These are phyloP conservation scores for Podaxis sp. DNA, from an alignment of 768 basidiomycete species.

Conservation along the genomic window DNA sequence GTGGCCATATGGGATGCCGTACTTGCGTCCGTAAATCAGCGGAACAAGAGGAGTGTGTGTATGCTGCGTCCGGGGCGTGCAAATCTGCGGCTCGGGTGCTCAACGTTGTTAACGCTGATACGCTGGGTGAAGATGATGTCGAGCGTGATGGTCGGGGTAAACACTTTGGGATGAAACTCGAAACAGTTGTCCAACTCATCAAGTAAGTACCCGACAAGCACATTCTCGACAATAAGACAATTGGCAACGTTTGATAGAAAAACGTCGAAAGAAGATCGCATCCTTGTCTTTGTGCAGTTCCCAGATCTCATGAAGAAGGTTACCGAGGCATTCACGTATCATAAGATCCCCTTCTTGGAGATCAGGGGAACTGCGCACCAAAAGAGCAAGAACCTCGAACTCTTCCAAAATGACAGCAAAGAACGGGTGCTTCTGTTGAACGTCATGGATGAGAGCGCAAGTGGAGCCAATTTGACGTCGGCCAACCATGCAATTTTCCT, in stretches of 20 bases:
- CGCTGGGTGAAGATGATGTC: slow-evolving; percentile 75
- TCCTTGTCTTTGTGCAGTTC: slow-evolving; percentile 96
- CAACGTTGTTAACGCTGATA: slow-evolving; percentile 79
- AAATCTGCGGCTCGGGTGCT: slow-evolving; percentile 75
- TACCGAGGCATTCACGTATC: slow-evolving; percentile 68
- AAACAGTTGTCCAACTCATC: slow-evolving; percentile 71
- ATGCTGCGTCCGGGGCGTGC: slow-evolving; percentile 64
- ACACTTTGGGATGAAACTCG: slow-evolving; percentile 81
- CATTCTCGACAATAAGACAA: not conserved
- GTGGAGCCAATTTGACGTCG: slow-evolving; percentile 86
- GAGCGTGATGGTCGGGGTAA: slow-evolving; percentile 66
- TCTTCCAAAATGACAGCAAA: slow-evolving; percentile 76
- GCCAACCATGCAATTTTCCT: slow-evolving; percentile 96
- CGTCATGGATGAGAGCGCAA: slow-evolving; percentile 94
- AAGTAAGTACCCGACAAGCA: slow-evolving; percentile 42
- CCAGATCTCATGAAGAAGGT: slow-evolving; percentile 91
- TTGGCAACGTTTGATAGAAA: slow-evolving; percentile 37
- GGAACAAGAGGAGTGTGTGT: slow-evolving; percentile 77
- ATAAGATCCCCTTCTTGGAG: slow-evolving; percentile 73
- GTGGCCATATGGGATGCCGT: slow-evolving; percentile 84
- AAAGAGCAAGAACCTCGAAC: slow-evolving; percentile 79
- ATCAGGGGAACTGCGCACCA: slow-evolving; percentile 73
- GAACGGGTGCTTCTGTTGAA: slow-evolving; percentile 84
- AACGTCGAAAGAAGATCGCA: slow-evolving; percentile 72
- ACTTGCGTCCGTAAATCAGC: slow-evolving; percentile 70